A percentile compares a stretch with the other conserved stretches of the same genome.
These are phyloP conservation scores for Amorphotheca resinae DNA, from an alignment of 495 filamentous ascomycete species.

Conservation along the genomic window DNA sequence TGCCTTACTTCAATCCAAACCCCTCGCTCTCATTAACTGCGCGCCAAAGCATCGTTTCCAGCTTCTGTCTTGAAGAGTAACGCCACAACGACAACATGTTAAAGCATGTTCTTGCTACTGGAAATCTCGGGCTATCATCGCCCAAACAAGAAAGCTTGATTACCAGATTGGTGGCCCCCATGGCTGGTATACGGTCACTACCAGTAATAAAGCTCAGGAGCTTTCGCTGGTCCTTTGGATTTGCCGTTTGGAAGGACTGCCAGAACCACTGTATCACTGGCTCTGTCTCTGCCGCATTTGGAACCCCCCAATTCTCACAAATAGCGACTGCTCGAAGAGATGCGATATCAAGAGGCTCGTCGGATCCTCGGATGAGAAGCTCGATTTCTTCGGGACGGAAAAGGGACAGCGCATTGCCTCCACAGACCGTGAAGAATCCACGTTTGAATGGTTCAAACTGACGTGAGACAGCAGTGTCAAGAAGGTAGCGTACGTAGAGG, in stretches of 20 bases:
- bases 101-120: slow-evolving; percentile 84
- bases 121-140: slow-evolving; percentile 61
- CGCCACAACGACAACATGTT: slow-evolving; percentile 70
- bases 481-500: slow-evolving; percentile 66
- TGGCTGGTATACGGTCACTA: slow-evolving; percentile 83
- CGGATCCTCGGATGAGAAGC: slow-evolving; percentile 77
- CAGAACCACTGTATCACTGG: slow-evolving; percentile 80
- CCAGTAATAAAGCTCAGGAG: slow-evolving; percentile 86
- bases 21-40: slow-evolving; percentile 86
- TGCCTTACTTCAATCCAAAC: slow-evolving; percentile 70
- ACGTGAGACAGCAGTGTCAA: slow-evolving; percentile 65
- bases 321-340: slow-evolving; percentile 65
- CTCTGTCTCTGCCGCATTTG: slow-evolving; percentile 40
- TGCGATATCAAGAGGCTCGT: slow-evolving; percentile 67
- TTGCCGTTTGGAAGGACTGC: slow-evolving; percentile 58
- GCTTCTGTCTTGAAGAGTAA: slow-evolving; percentile 48
- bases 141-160: slow-evolving; percentile 67
- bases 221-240: slow-evolving; percentile 58
- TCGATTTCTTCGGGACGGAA: slow-evolving; percentile 96
- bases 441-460: slow-evolving; percentile 95
- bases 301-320: slow-evolving; percentile 64
- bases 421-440: slow-evolving; percentile 88
- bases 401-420: slow-evolving; percentile 76
- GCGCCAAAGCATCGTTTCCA: slow-evolving; percentile 68
- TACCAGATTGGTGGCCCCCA: slow-evolving; percentile 71